These are phyloP conservation scores for Sclerotinia glacialis DNA, from an alignment of 2,329 filamentous ascomycete genomes.

Conservation along the genomic window DNA sequence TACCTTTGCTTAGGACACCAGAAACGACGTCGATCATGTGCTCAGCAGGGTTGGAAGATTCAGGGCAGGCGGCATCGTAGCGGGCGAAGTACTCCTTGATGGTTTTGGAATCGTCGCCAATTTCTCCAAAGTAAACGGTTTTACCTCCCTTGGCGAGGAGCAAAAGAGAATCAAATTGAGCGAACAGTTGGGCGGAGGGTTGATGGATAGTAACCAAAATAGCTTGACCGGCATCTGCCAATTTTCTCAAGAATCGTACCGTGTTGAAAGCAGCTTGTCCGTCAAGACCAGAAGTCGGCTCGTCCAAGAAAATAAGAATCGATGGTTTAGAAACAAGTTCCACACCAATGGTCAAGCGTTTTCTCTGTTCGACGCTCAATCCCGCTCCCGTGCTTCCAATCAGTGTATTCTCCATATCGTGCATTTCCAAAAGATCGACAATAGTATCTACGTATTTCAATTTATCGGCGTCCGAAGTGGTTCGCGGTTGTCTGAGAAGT, in stretches of 20 bases:
- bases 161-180: slow-evolving; percentile 58
- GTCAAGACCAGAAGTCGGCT: slow-evolving; percentile 61
- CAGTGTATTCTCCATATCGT: slow-evolving; percentile 63
- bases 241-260: slow-evolving; percentile 58
- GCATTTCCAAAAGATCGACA: slow-evolving; percentile 58
- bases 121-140: slow-evolving; percentile 68
- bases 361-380: slow-evolving; percentile 60
- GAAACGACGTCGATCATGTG: slow-evolving; percentile 47
- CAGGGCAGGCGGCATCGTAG: slow-evolving; percentile 47
- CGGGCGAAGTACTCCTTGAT: slow-evolving; percentile 60
- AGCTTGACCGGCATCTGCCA: slow-evolving; percentile 54
- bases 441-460: slow-evolving; percentile 83
- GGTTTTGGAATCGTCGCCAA: slow-evolving; percentile 57
- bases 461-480: slow-evolving; percentile 70
- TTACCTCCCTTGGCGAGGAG: slow-evolving; percentile 64
- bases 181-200: slow-evolving; percentile 52
- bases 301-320: slow-evolving; percentile 60
- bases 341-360: slow-evolving; percentile 61
- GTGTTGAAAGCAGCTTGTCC: slow-evolving; percentile 63
- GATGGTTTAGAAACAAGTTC: slow-evolving; percentile 56
- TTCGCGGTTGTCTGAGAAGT: slow-evolving; percentile 74
- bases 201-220: slow-evolving; percentile 57
- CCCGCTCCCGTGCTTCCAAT: slow-evolving; percentile 62
- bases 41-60: slow-evolving; percentile 45
- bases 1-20: slow-evolving; percentile 51